phyloP scores from a whole-genome alignment of 2,329 filamentous ascomycete species.

The Pestalotiopsis sp. region DNA sequence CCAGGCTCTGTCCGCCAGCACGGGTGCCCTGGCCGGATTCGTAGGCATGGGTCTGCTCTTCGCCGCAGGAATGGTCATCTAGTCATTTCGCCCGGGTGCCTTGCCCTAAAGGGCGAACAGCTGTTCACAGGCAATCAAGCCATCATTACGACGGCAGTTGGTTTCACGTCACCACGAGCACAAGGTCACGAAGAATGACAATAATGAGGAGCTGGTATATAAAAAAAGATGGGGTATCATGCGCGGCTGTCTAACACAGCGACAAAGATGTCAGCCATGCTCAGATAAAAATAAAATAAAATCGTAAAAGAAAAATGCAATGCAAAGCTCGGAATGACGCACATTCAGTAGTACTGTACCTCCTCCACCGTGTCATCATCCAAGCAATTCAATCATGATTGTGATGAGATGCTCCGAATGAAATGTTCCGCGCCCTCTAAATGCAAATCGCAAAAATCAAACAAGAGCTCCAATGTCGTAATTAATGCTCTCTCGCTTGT shows the following conservation, averaged over 20 bases:
- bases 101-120: background rate
- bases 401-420: background rate
- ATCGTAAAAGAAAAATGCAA: background rate
- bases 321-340: background rate
- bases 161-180: slow-evolving; percentile 23
- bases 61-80: slow-evolving; percentile 33
- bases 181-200: background rate
- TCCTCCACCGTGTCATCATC: background rate
- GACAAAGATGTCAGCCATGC: background rate
- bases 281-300: background rate
- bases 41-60: slow-evolving; percentile 40
- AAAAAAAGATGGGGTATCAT: slow-evolving; percentile 7
- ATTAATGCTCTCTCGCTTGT: background rate
- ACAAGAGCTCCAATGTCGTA: background rate
- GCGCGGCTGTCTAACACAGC: background rate
- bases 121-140: background rate
- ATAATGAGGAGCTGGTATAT: background rate
- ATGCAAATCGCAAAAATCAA: background rate
- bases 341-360: background rate
- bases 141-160: too few relatives aligned
- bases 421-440: background rate
- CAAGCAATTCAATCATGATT: background rate
- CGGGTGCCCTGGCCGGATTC: slow-evolving; percentile 32
- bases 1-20: slow-evolving; percentile 23
- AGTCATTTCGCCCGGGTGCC: background rate